Evolutionary conservation across 1,284 basidiomycete genomes (phyloP).

Genomic region (Ustilago crameri): DNA sequence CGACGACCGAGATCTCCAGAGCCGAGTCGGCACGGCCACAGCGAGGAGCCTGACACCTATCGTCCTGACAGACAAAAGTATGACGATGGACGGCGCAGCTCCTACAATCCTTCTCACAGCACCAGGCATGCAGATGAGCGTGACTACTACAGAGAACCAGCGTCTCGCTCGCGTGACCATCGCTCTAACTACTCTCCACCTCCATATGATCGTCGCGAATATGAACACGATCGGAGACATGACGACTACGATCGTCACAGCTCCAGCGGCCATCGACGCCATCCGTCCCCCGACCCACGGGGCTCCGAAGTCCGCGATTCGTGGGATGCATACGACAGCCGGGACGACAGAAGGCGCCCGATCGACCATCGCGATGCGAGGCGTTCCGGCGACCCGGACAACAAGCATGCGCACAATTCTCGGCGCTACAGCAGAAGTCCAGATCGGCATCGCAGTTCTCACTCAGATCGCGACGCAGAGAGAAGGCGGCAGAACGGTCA

Average conservation of each 20-base stretch:
- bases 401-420: not conserved
- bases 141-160: not conserved
- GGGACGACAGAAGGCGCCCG: not conserved
- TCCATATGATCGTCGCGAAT: constrained; percentile 2
- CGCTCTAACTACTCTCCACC: constrained; percentile 6
- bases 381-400: not conserved
- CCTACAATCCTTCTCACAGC: constrained; percentile 3
- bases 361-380: constrained; percentile 1
- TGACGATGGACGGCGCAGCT: constrained; percentile 3
- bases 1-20: constrained; percentile 13
- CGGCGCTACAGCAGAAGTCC: constrained; percentile 7
- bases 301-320: not conserved
- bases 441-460: constrained; percentile 4
- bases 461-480: constrained; percentile 3
- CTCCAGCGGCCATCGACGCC: not conserved
- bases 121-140: constrained; percentile 6
- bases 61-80: not conserved
- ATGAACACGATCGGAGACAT: constrained; percentile 1
- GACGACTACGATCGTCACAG: not conserved
- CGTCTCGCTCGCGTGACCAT: not conserved
- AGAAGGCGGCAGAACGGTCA: not conserved
- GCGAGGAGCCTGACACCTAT: constrained; percentile 7
- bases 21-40: not conserved
- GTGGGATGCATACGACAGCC: not conserved
- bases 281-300: constrained; percentile 7